phyloP scores from a whole-genome alignment of 768 basidiomycete species.

The Plicaturopsis crispa region DNA sequence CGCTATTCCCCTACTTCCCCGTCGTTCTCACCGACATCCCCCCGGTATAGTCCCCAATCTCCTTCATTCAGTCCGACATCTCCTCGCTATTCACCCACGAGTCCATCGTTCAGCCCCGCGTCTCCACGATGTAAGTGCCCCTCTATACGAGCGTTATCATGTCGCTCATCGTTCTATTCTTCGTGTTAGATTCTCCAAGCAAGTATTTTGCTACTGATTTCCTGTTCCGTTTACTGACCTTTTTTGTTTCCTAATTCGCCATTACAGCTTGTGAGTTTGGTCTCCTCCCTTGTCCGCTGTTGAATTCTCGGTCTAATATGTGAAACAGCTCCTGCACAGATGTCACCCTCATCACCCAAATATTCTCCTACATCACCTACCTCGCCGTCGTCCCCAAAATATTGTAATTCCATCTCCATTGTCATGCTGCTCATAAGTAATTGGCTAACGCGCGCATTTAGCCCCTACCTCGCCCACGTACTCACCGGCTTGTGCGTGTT shows the following conservation, averaged over 20 bases:
- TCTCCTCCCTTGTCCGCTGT: background rate
- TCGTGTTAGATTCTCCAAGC: constrained; percentile 68
- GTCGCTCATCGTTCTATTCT: constrained; percentile 2
- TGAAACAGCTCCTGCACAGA: constrained; percentile 69
- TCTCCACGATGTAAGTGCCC: constrained; percentile 74
- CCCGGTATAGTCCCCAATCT: constrained; percentile 81
- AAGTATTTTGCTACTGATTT: constrained; percentile 27
- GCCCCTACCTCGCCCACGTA: constrained; percentile 85
- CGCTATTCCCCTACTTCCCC: constrained; percentile 83
- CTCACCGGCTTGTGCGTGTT: constrained; percentile 74
- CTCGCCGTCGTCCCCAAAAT: constrained; percentile 88
- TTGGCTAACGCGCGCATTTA: constrained; percentile 21
- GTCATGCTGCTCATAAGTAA: background rate
- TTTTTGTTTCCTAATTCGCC: constrained; percentile 3
- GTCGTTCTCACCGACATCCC: constrained; percentile 80
- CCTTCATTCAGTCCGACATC: constrained; percentile 90
- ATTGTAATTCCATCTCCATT: constrained; percentile 47
- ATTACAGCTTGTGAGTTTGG: constrained; percentile 53
- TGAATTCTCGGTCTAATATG: constrained; percentile 6
- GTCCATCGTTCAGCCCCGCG: constrained; percentile 88
- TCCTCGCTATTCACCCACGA: constrained; percentile 83
- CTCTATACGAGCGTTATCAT: constrained; percentile 10
- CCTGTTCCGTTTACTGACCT: constrained; percentile 21
- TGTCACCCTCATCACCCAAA: constrained; percentile 86
- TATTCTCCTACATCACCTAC: constrained; percentile 95